These are phyloP conservation scores for Podaxis sp. DNA, from an alignment of 768 basidiomycete species.

Conservation along the genomic window DNA sequence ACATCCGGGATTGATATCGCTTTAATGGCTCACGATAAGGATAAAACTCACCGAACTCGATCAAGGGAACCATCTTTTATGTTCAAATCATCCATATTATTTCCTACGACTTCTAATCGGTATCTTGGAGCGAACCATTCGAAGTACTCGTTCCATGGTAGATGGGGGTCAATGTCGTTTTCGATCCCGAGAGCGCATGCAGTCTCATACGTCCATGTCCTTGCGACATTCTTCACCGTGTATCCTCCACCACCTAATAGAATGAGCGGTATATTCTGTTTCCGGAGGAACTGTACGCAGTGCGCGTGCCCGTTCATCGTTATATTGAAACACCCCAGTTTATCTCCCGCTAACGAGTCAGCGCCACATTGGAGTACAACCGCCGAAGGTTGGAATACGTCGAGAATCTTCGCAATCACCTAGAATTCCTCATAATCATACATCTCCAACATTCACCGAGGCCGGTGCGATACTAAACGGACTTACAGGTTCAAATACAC, in stretches of 20 bases:
- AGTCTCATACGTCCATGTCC: conserved; percentile 96
- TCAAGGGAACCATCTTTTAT: conserved; percentile 77
- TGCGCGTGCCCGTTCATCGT: conserved; percentile 94
- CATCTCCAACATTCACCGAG: conserved; percentile 1
- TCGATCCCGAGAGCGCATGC: conserved; percentile 91
- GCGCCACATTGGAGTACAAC: conserved; percentile 95
- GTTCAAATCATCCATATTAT: conserved; percentile 96
- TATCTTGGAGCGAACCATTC: conserved; percentile 98
- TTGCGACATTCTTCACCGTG: conserved; percentile 94
- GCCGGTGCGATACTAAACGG: background rate
- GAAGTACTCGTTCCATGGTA: conserved; percentile 88
- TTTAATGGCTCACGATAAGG: background rate
- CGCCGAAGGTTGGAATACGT: conserved; percentile 83
- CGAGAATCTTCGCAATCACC: conserved; percentile 84
- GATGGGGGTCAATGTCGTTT: conserved; percentile 68
- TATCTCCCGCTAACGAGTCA: conserved; percentile 93
- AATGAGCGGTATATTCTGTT: conserved; percentile 82
- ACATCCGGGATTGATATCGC: background rate
- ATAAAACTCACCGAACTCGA: conserved; percentile 59
- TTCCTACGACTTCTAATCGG: conserved; percentile 84
- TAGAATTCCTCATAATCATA: conserved; percentile 24
- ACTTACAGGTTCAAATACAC: conserved; percentile 90
- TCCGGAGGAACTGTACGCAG: conserved; percentile 84
- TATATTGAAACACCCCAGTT: conserved; percentile 93
- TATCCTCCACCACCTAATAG: conserved; percentile 96